Conservation (phyloP, 352 stramenopile species). For the Globisporangium camurandrum region DNA sequence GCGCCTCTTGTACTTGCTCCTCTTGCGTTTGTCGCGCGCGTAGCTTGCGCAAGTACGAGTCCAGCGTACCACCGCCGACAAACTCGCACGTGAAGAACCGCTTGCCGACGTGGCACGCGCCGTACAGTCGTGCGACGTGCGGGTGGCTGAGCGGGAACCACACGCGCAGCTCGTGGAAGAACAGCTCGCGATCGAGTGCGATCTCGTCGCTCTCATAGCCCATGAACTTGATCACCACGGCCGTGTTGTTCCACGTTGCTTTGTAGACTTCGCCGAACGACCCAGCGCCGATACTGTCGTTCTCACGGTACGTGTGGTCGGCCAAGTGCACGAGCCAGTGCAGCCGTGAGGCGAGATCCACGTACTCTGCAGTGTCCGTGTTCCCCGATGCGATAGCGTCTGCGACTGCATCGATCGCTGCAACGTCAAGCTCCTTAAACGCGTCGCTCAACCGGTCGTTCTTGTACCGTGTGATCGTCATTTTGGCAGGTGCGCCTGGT, state of each 20-base stretch:
- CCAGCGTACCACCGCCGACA: not conserved
- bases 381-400: not conserved
- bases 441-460: not conserved
- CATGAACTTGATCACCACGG: conserved; percentile 11
- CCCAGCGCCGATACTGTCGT: conserved; percentile 1
- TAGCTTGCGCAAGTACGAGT: not conserved
- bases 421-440: not conserved
- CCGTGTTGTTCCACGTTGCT: conserved; percentile 2
- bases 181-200: not conserved
- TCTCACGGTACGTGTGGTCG: not conserved
- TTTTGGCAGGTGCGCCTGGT: not conserved
- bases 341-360: not conserved
- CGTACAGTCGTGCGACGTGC: conserved; percentile 1
- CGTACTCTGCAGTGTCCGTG: not conserved
- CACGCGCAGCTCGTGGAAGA: conserved; percentile 4
- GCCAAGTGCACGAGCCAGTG: conserved; percentile 3
- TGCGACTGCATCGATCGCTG: too few relatives aligned
- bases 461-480: not conserved
- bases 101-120: conserved; percentile 5
- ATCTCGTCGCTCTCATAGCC: conserved; percentile 4
- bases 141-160: not conserved
- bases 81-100: conserved; percentile 9
- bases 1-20: not conserved
- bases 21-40: not conserved
- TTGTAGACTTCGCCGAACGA: conserved; percentile 4